phyloP scores from a whole-genome alignment of 345 rosid genomes.

The Moricandia moricandioides region DNA sequence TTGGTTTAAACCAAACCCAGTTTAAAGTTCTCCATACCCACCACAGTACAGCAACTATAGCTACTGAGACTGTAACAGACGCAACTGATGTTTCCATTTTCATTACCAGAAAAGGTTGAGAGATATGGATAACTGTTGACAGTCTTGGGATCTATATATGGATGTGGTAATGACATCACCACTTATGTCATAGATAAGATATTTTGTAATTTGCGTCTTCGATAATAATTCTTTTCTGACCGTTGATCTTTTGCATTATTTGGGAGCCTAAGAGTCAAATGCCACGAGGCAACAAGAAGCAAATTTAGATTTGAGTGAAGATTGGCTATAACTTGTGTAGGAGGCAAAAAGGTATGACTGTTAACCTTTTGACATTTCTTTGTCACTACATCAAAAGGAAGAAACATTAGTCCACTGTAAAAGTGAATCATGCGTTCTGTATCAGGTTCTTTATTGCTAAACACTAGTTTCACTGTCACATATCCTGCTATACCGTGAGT shows the following conservation, averaged over 20 bases:
- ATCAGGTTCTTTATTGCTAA: conserved; percentile 15
- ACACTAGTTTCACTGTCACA: neutral
- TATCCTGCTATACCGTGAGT: neutral
- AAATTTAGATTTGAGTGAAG: neutral
- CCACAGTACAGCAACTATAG: conserved; percentile 3
- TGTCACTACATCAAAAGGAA: neutral
- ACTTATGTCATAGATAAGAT: neutral
- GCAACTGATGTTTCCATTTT: conserved; percentile 20
- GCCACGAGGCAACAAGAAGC: neutral
- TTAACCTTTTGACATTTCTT: neutral
- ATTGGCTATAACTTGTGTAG: neutral
- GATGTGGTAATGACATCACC: conserved; percentile 11
- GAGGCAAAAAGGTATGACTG: neutral
- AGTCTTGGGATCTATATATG: neutral
- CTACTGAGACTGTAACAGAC: conserved; percentile 17
- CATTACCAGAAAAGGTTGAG: neutral
- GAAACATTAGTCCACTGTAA: neutral
- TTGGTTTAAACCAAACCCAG: conserved; percentile 43
- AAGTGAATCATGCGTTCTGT: neutral
- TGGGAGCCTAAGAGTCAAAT: neutral
- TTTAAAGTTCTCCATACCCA: conserved; percentile 36
- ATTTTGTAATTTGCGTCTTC: neutral
- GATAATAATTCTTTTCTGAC: neutral
- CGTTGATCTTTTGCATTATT: neutral
- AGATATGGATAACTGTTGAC: neutral